Percentiles rank a stretch among this genome's conserved stretches.
These are phyloP conservation scores for Trifolium pratense DNA, from an alignment of 306 rosid species.

Conservation along the genomic window DNA sequence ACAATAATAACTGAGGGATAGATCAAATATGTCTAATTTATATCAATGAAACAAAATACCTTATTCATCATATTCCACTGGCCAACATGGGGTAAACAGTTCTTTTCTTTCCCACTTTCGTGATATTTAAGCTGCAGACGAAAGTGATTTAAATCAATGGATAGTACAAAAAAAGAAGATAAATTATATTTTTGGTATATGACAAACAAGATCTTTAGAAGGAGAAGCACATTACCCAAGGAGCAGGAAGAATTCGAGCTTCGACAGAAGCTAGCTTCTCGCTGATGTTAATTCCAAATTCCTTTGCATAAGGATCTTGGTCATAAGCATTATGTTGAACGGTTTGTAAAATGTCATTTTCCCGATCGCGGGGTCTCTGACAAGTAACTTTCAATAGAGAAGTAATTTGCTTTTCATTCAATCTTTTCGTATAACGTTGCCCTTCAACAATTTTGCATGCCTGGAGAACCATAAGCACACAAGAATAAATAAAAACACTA, in stretches of 20 bases:
- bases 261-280: conserved; percentile 89
- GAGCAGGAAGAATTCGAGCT: conserved; percentile 97
- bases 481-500: conserved; percentile 13
- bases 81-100: conserved; percentile 97
- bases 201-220: background rate
- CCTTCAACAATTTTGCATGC: conserved; percentile 99
- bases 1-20: background rate
- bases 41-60: conserved; percentile 47
- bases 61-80: conserved; percentile 99
- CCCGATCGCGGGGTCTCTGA: conserved; percentile 97
- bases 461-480: conserved; percentile 50
- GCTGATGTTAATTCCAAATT: conserved; percentile 89
- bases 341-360: conserved; percentile 87
- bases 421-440: conserved; percentile 89
- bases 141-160: conserved; percentile 33
- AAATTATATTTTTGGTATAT: background rate
- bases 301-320: conserved; percentile 91
- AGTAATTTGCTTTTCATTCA: conserved; percentile 95
- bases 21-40: background rate
- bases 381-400: conserved; percentile 90
- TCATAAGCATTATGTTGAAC: conserved; percentile 85
- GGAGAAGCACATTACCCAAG: conserved; percentile 72
- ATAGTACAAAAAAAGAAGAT: background rate
- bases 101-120: conserved; percentile 93
- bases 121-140: conserved; percentile 85